Percentiles rank a stretch among this genome's conserved stretches.
Evolutionary conservation across 257 asterid genomes (phyloP).

Genomic region (Ajuga chamaepitys): DNA sequence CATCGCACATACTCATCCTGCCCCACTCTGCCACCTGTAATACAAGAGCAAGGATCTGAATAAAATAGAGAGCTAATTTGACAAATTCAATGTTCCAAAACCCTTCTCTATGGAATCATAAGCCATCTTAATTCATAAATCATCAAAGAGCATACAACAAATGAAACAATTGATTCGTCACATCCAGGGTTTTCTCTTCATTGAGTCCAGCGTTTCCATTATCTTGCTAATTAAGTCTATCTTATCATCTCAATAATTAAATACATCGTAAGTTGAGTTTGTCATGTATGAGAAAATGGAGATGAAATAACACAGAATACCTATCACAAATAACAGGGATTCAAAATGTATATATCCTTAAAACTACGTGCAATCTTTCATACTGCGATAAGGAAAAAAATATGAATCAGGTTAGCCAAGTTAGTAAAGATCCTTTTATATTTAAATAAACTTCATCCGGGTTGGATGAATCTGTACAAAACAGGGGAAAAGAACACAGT

Average conservation of each 20-base stretch:
- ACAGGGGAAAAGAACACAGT: background rate
- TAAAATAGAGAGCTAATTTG: background rate
- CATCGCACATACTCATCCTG: constrained; percentile 74
- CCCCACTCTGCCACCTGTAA: constrained; percentile 61
- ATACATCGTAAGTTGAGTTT: background rate
- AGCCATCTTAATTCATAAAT: background rate
- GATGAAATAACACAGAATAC: background rate
- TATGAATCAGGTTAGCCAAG: background rate
- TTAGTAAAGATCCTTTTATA: too few relatives aligned
- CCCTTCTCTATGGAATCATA: too few relatives aligned
- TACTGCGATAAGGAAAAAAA: background rate
- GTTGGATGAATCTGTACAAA: background rate
- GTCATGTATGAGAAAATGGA: background rate
- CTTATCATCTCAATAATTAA: background rate
- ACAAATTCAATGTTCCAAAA: background rate
- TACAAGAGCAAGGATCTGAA: background rate
- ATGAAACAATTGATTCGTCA: too few relatives aligned
- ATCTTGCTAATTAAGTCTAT: background rate
- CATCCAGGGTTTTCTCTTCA: too few relatives aligned
- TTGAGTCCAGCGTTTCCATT: background rate
- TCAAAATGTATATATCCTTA: background rate
- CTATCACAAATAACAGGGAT: background rate
- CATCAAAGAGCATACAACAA: background rate
- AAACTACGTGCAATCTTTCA: too few relatives aligned
- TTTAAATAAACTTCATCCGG: background rate